Evolutionary conservation across 2,329 filamentous ascomycete genomes (phyloP).

Genomic region (Cercospora sp.): DNA sequence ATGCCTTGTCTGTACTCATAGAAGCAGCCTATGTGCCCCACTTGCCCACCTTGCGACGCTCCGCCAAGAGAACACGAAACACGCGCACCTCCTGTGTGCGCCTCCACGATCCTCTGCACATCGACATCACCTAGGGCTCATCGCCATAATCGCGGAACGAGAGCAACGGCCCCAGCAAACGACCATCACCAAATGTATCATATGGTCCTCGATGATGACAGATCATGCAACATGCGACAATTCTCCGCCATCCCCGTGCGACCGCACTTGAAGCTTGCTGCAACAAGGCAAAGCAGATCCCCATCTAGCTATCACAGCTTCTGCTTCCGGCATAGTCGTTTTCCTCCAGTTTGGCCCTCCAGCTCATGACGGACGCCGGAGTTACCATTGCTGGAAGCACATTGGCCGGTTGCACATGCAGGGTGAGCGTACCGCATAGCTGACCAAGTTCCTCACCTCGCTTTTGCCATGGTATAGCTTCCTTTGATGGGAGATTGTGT

Average conservation of each 20-base stretch:
- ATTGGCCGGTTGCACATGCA: not conserved
- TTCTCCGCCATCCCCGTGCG: not conserved
- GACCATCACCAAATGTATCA: not conserved
- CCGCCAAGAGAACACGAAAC: not conserved
- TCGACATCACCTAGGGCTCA: not conserved
- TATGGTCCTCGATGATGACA: not conserved
- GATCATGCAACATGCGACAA: not conserved
- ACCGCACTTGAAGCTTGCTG: not conserved
- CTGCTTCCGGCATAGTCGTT: not conserved
- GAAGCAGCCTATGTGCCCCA: not conserved
- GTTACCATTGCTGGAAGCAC: not conserved
- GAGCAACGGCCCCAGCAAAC: not conserved
- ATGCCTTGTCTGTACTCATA: not conserved
- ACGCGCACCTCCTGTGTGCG: not conserved
- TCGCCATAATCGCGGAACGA: not conserved
- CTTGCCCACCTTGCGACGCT: not conserved
- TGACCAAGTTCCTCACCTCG: not conserved
- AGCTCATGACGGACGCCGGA: not conserved
- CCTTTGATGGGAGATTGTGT: not conserved
- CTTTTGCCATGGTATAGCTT: not conserved
- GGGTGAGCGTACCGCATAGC: not conserved
- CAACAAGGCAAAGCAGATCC: slow-evolving; percentile 5
- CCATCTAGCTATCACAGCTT: slow-evolving; percentile 2
- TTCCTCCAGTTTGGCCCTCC: not conserved
- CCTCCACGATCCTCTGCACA: not conserved